phyloP scores from a whole-genome alignment of 202 grass and related monocot genomes.

The Bolboschoenoplectus hybrid region DNA sequence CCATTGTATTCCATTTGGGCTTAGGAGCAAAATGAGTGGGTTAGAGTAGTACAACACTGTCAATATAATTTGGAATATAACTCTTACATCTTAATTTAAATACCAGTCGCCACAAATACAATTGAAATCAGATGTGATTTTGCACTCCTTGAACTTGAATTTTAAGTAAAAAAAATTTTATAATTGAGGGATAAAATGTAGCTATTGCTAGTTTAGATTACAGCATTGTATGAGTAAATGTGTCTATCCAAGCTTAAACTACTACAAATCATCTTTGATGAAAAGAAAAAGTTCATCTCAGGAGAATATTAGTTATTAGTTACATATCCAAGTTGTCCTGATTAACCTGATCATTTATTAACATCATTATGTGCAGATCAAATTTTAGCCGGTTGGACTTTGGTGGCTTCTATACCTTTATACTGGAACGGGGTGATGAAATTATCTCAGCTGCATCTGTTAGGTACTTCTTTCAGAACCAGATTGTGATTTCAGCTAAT shows the following conservation, averaged over 20 bases:
- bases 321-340: constrained; percentile 16
- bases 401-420: constrained; percentile 85
- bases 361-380: constrained; percentile 58
- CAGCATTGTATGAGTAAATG: background rate
- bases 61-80: background rate
- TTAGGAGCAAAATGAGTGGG: background rate
- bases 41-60: background rate
- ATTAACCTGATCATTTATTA: constrained; percentile 22
- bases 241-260: constrained; percentile 14
- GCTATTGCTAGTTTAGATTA: background rate
- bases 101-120: no score
- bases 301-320: constrained; percentile 25
- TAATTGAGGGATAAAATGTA: background rate
- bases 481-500: constrained; percentile 20
- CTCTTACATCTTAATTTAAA: background rate
- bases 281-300: background rate
- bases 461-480: constrained; percentile 47
- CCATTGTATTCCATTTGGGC: constrained; percentile 14
- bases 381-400: constrained; percentile 92
- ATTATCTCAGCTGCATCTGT: constrained; percentile 86
- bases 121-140: background rate
- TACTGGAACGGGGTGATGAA: constrained; percentile 88
- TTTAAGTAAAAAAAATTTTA: background rate
- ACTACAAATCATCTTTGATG: background rate
- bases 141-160: background rate